Evolutionary conservation across 345 rosid genomes (phyloP).

Genomic region (Eucalyptus erythrocorys): DNA sequence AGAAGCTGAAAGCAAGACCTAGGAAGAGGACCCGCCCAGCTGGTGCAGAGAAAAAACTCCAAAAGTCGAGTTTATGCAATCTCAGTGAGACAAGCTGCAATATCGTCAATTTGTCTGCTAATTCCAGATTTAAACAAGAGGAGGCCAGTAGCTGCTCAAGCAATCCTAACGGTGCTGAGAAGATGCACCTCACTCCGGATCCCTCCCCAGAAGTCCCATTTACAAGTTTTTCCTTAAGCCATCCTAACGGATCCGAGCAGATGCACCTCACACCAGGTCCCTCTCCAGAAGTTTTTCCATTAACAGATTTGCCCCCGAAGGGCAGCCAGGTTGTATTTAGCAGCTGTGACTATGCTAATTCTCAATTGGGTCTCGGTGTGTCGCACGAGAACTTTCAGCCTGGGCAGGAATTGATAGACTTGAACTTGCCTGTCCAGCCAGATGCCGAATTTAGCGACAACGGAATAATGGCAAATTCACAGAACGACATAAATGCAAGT

Average conservation of each 20-base stretch:
- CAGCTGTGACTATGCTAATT: background rate
- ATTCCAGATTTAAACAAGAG: slow-evolving; percentile 4
- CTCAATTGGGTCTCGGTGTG: slow-evolving; percentile 1
- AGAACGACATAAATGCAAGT: background rate
- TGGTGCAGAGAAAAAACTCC: slow-evolving; percentile 5
- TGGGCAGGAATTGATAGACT: slow-evolving; percentile 21
- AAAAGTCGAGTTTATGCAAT: slow-evolving; percentile 5
- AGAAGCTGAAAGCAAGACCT: slow-evolving; percentile 2
- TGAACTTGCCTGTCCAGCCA: slow-evolving; percentile 32
- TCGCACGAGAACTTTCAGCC: slow-evolving; percentile 6
- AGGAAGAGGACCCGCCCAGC: background rate
- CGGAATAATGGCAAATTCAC: background rate
- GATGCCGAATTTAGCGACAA: slow-evolving; percentile 18
- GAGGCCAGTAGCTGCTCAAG: background rate
- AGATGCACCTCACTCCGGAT: background rate
- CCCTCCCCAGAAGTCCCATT: slow-evolving; percentile 14
- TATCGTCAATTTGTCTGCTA: background rate
- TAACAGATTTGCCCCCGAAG: slow-evolving; percentile 11
- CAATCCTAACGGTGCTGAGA: background rate
- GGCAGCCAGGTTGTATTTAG: background rate
- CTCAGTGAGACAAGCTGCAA: background rate
- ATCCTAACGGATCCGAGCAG: background rate
- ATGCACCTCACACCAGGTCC: background rate
- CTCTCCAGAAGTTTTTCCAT: slow-evolving; percentile 9
- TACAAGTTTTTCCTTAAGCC: slow-evolving; percentile 8